Evolutionary conservation across 371 early-diverging fungal species (phyloP).

Genomic region (Mucor piriformis): DNA sequence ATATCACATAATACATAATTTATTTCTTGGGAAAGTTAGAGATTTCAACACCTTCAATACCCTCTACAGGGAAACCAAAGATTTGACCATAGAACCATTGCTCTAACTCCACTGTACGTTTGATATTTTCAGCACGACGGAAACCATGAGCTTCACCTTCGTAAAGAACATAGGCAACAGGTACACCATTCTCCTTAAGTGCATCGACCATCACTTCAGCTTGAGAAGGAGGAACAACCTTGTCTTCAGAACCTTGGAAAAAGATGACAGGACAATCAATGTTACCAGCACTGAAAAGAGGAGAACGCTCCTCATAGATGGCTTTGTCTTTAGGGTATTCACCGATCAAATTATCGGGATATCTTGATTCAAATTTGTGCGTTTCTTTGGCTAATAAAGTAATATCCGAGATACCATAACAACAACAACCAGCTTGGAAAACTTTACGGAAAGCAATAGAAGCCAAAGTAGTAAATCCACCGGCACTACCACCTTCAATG

Average conservation of each 20-base stretch:
- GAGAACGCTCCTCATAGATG: conserved; percentile 62
- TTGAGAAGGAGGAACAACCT: conserved; percentile 79
- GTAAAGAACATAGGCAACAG: conserved; percentile 71
- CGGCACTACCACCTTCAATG: conserved; percentile 74
- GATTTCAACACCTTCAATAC: conserved; percentile 46
- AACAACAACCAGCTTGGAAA: conserved; percentile 71
- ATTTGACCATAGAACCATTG: conserved; percentile 59
- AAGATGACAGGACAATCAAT: conserved; percentile 72
- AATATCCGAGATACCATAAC: conserved; percentile 75
- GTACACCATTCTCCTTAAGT: conserved; percentile 59
- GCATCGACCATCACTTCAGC: conserved; percentile 74
- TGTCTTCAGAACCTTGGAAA: conserved; percentile 78
- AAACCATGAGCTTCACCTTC: conserved; percentile 77
- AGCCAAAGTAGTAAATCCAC: conserved; percentile 73
- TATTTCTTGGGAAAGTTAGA: conserved; percentile 35
- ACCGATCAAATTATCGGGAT: conserved; percentile 64
- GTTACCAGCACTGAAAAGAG: conserved; percentile 58
- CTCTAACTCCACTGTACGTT: conserved; percentile 51
- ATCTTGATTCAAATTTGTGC: conserved; percentile 79
- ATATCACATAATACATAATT: too few species aligned
- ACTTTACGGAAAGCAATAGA: conserved; percentile 73
- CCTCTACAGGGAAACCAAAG: conserved; percentile 50
- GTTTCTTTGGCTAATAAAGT: conserved; percentile 69
- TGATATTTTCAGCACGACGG: conserved; percentile 52
- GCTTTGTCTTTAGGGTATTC: conserved; percentile 60